These are phyloP conservation scores for Lanmaoa pseudosensibilis DNA, from an alignment of 768 basidiomycete genomes.

Conservation along the genomic window DNA sequence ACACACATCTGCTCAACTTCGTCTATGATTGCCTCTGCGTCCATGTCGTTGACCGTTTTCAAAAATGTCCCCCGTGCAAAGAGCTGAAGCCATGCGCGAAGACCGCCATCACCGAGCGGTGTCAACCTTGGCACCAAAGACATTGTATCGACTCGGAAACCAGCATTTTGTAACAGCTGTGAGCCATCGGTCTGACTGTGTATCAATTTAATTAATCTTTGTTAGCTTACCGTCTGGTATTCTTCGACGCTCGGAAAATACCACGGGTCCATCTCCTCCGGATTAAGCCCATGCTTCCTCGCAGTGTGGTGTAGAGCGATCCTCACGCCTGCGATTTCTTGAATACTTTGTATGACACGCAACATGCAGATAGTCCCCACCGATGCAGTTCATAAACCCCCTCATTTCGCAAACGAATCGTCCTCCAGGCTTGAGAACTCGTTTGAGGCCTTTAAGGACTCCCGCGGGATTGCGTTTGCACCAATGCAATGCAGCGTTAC, in stretches of 20 bases:
- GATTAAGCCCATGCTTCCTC: conserved; percentile 53
- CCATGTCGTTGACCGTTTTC: conserved; percentile 46
- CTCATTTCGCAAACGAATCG: conserved; percentile 78
- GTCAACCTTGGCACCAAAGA: conserved; percentile 57
- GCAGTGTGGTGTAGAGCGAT: conserved; percentile 55
- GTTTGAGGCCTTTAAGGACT: conserved; percentile 60
- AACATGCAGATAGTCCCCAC: conserved; percentile 34
- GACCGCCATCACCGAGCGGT: conserved; percentile 45
- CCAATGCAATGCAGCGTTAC: conserved; percentile 83
- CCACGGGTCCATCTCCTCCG: conserved; percentile 72
- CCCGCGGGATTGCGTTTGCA: conserved; percentile 71
- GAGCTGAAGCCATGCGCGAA: conserved; percentile 66
- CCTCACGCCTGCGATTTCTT: conserved; percentile 53
- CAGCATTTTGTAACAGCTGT: conserved; percentile 55
- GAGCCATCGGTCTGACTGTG: conserved; percentile 2
- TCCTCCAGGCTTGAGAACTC: conserved; percentile 66
- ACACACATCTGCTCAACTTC: conserved; percentile 59
- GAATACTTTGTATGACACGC: conserved; percentile 1
- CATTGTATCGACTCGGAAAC: conserved; percentile 57
- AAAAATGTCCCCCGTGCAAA: conserved; percentile 67
- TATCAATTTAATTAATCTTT: neutral
- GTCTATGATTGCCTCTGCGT: conserved; percentile 58
- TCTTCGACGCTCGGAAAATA: conserved; percentile 75
- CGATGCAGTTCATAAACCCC: conserved; percentile 69
- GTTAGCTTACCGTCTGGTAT: conserved; percentile 51